Conservation (phyloP, 73 alveolate genomes). For the Diophrys sp. region DNA sequence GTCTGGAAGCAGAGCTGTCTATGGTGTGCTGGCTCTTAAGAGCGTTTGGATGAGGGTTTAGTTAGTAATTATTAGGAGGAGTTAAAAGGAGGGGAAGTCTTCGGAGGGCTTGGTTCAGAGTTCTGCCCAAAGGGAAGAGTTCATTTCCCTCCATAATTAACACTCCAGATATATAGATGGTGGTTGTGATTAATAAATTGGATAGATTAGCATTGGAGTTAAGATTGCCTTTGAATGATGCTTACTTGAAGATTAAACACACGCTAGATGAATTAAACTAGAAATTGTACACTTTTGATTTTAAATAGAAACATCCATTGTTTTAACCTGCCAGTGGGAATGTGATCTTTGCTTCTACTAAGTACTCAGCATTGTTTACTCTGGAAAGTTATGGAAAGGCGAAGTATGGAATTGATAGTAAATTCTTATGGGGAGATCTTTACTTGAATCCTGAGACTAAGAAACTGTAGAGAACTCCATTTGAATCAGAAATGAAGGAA, state of each 20-base stretch:
- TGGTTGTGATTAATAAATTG: slow-evolving; percentile 90
- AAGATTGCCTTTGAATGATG: slow-evolving; percentile 97
- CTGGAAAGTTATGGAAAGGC: slow-evolving; percentile 67
- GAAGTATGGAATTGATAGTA: slow-evolving; percentile 19
- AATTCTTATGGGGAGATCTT: slow-evolving; percentile 96
- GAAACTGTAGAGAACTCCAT: slow-evolving; percentile 69
- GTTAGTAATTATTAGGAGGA: slow-evolving; percentile 83
- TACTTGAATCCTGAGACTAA: slow-evolving; percentile 82
- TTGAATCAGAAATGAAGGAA: slow-evolving; percentile 64
- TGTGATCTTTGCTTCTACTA: slow-evolving; percentile 88
- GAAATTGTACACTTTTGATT: slow-evolving; percentile 43
- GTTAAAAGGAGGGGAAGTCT: slow-evolving; percentile 74
- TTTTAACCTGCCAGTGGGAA: slow-evolving; percentile 83
- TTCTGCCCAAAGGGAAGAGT: too few species aligned
- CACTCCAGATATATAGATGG: slow-evolving; percentile 71
- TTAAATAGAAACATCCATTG: slow-evolving; percentile 43
- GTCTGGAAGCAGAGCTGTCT: too few species aligned
- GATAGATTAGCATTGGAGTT: slow-evolving; percentile 96
- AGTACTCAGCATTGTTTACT: slow-evolving; percentile 84
- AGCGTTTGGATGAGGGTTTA: too few species aligned
- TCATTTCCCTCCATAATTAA: too few species aligned
- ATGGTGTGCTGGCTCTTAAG: slow-evolving; percentile 84
- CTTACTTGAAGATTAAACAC: slow-evolving; percentile 94
- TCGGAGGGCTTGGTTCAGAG: too few species aligned
- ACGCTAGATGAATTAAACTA: slow-evolving; percentile 89